Percentiles rank a stretch among this genome's conserved stretches.
Evolutionary conservation across 1,284 basidiomycete genomes (phyloP).

Genomic region (Ceratobasidium sp.): DNA sequence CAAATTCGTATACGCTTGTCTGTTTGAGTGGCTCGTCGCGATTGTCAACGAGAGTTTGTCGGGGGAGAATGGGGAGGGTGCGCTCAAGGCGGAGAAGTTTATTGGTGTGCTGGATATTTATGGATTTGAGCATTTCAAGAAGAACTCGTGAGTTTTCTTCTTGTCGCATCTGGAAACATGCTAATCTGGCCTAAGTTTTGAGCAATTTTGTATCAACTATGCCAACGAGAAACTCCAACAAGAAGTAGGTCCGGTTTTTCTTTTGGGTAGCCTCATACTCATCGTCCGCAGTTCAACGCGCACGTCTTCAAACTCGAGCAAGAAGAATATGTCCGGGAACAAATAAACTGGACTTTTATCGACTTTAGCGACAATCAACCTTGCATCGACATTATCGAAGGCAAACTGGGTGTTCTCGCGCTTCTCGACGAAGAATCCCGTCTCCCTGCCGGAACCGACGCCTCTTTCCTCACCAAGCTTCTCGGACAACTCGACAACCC

Average conservation of each 20-base stretch:
- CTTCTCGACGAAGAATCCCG: conserved; percentile 98
- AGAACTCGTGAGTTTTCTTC: conserved; percentile 63
- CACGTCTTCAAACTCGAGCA: conserved; percentile 99
- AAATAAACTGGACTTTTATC: conserved; percentile 99
- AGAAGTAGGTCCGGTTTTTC: conserved; percentile 69
- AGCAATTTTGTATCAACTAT: conserved; percentile 99
- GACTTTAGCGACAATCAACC: conserved; percentile 99
- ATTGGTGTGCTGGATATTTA: conserved; percentile 99
- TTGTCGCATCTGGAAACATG: too few relatives aligned
- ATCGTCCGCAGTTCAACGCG: conserved; percentile 82
- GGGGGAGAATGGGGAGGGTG: conserved; percentile 89
- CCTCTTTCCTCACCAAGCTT: conserved; percentile 94
- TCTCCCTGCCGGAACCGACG: conserved; percentile 92
- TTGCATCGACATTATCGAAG: conserved; percentile 98
- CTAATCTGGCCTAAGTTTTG: conserved; percentile 73
- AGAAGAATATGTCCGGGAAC: conserved; percentile 98
- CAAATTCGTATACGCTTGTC: conserved; percentile 98
- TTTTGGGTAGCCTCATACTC: conserved; percentile 46
- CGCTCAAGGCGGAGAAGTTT: conserved; percentile 92
- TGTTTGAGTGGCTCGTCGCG: conserved; percentile 98
- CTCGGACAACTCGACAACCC: conserved; percentile 88
- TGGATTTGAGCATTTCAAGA: conserved; percentile 97
- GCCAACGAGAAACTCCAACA: conserved; percentile 99
- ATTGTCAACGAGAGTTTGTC: conserved; percentile 97
- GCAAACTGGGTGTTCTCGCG: conserved; percentile 90